These are phyloP conservation scores for Phaeotremella skinneri DNA, from an alignment of 768 basidiomycete species.

Conservation along the genomic window DNA sequence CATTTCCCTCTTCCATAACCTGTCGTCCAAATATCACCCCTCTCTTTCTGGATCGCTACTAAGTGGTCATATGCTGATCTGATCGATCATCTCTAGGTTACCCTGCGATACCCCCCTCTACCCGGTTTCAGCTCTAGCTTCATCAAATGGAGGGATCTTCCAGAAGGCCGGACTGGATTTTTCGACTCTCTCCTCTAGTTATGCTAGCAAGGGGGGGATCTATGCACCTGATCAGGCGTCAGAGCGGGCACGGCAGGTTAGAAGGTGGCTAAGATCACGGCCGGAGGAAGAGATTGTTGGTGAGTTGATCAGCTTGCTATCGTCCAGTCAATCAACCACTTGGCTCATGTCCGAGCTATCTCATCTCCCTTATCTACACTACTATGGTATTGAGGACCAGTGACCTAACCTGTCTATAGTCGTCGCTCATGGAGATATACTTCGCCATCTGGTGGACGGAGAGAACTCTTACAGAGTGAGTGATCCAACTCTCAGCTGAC, in stretches of 20 bases:
- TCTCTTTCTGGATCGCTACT: too few species aligned
- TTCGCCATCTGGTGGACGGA: constrained; percentile 35
- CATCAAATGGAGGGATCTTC: constrained; percentile 40
- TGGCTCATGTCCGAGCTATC: background rate
- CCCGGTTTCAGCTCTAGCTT: constrained; percentile 23
- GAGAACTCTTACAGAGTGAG: constrained; percentile 26
- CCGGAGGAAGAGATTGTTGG: constrained; percentile 49
- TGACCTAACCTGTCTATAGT: constrained; percentile 21
- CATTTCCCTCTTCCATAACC: background rate
- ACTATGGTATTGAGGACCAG: background rate
- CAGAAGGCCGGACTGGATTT: constrained; percentile 34
- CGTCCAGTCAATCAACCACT: too few species aligned
- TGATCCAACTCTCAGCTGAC: background rate
- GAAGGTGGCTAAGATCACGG: constrained; percentile 43
- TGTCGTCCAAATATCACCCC: too few species aligned
- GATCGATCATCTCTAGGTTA: too few species aligned
- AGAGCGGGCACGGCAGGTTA: constrained; percentile 32
- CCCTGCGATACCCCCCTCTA: constrained; percentile 36
- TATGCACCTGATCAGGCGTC: constrained; percentile 22
- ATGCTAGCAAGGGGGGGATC: constrained; percentile 47
- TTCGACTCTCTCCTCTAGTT: constrained; percentile 34
- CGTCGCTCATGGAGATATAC: constrained; percentile 49
- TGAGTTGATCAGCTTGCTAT: constrained; percentile 26
- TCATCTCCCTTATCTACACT: background rate
- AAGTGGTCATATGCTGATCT: too few species aligned